phyloP scores from a whole-genome alignment of 441 rosid genomes.

The Iberis amara region DNA sequence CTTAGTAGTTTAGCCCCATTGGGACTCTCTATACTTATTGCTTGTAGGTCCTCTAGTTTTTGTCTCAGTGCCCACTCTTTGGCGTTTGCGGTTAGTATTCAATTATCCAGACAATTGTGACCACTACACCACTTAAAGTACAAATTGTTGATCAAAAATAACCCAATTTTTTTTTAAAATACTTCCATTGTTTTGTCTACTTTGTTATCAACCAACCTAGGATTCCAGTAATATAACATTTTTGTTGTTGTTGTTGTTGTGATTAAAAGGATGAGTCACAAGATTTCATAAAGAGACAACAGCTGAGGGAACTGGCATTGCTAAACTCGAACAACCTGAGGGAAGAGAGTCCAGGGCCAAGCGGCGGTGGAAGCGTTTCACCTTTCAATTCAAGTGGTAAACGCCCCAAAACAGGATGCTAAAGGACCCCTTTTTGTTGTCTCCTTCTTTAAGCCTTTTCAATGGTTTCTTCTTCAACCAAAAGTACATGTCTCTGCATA shows the following conservation, averaged over 20 bases:
- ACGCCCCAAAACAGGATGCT: constrained; percentile 92
- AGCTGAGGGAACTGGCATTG: constrained; percentile 84
- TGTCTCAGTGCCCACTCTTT: constrained; percentile 23
- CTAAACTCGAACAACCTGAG: constrained; percentile 79
- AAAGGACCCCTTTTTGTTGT: constrained; percentile 17
- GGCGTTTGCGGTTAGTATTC: constrained; percentile 27
- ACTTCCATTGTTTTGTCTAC: constrained; percentile 1
- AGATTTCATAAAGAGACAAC: constrained; percentile 89
- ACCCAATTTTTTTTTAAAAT: background rate
- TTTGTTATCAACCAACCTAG: background rate
- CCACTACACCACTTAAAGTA: constrained; percentile 20
- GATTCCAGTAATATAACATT: background rate
- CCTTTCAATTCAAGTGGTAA: constrained; percentile 96
- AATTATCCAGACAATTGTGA: constrained; percentile 29
- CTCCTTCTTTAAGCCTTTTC: constrained; percentile 7
- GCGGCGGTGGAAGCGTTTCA: constrained; percentile 62
- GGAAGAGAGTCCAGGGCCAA: constrained; percentile 97
- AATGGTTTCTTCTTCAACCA: constrained; percentile 25
- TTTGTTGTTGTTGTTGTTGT: background rate
- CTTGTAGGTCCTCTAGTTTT: constrained; percentile 26
- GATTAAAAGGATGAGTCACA: constrained; percentile 78
- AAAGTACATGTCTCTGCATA: constrained; percentile 28
- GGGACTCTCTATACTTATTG: constrained; percentile 15
- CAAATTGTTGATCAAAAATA: constrained; percentile 19
- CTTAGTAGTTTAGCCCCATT: constrained; percentile 16